Evolutionary conservation across 2,329 filamentous ascomycete genomes (phyloP).

Genomic region (Mycosphaerella arachidis): DNA sequence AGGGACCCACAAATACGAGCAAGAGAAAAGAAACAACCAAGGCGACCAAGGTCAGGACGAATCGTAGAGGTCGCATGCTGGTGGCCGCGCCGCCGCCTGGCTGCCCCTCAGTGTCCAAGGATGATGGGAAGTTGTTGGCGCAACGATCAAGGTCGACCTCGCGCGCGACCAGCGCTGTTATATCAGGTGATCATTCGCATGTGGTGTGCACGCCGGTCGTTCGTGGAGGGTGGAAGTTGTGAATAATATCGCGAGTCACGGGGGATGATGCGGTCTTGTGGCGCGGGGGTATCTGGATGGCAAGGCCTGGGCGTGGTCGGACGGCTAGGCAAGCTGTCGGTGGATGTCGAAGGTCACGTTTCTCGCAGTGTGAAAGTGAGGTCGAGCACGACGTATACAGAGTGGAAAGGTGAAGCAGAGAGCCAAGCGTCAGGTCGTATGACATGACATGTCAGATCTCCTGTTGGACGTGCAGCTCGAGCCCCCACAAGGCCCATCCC

Average conservation of each 20-base stretch:
- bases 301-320: no score
- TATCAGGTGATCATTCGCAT: not conserved
- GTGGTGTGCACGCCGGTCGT: not conserved
- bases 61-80: slow-evolving; percentile 39
- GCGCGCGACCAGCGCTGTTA: not conserved
- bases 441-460: not conserved
- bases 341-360: not conserved
- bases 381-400: not conserved
- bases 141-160: not conserved
- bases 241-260: not conserved
- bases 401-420: not conserved
- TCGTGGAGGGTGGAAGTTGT: not conserved
- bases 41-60: slow-evolving; percentile 41
- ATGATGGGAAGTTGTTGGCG: not conserved
- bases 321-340: not conserved
- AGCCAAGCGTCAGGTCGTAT: not conserved
- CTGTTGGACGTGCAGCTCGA: not conserved
- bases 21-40: slow-evolving; percentile 41
- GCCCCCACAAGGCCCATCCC: not conserved
- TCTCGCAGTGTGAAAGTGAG: not conserved
- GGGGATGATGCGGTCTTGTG: not conserved
- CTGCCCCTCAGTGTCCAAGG: not conserved
- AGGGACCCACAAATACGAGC: slow-evolving; percentile 39
- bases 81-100: not conserved
- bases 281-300: no score